Evolutionary conservation across 257 asterid genomes (phyloP).

Genomic region (Prunella vulgaris): DNA sequence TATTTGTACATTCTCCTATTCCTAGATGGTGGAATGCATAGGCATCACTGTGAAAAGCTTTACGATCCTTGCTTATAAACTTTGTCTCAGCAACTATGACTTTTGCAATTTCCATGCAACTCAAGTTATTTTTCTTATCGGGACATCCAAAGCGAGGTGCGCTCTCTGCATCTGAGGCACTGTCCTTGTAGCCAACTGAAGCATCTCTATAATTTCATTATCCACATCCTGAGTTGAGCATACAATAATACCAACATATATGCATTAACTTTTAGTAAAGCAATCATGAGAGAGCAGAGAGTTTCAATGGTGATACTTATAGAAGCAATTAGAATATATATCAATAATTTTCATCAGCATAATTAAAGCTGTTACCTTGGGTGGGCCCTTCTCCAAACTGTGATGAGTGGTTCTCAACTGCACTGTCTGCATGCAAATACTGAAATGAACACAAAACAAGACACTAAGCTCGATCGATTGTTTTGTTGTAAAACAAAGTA

Average conservation of each 20-base stretch:
- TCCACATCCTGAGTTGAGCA: background rate
- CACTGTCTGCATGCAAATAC: conserved; percentile 3
- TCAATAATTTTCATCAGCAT: no score
- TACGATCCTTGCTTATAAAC: no score
- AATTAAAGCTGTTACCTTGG: no score
- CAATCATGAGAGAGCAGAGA: background rate
- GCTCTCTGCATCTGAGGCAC: conserved; percentile 13
- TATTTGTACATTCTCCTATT: background rate
- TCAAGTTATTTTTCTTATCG: background rate
- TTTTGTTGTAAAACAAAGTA: no score
- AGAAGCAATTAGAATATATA: no score
- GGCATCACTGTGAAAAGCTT: no score
- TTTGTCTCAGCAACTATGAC: background rate
- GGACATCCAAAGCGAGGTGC: background rate
- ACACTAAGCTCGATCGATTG: background rate
- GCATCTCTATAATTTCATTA: background rate
- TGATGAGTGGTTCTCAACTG: conserved; percentile 7
- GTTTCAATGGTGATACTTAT: background rate
- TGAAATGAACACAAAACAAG: background rate
- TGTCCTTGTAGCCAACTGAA: background rate
- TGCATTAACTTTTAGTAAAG: no score
- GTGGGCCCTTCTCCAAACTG: background rate
- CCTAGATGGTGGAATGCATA: background rate
- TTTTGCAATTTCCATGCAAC: background rate
- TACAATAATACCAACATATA: background rate